Evolutionary conservation across 2,329 filamentous ascomycete species (phyloP).

Genomic region (Diaporthe sp.): DNA sequence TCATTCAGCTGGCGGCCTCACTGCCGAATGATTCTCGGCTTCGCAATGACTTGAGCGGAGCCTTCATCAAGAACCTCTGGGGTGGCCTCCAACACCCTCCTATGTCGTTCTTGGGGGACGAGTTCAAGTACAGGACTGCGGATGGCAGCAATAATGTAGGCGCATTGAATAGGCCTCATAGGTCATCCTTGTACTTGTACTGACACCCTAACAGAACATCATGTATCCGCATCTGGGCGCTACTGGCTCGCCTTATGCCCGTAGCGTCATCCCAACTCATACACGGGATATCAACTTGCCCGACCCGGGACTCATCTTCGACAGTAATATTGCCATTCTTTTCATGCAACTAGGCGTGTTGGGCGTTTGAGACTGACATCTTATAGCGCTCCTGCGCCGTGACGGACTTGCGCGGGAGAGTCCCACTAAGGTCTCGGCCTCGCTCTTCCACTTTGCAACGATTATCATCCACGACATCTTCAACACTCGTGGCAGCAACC

Average conservation of each 20-base stretch:
- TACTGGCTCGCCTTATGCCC: not conserved
- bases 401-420: not conserved
- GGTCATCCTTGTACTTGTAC: not conserved
- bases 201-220: not conserved
- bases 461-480: conserved; percentile 17
- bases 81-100: conserved; percentile 5
- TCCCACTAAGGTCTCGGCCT: conserved; percentile 5
- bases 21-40: conserved; percentile 11
- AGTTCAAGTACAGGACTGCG: conserved; percentile 1
- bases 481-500: not conserved
- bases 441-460: conserved; percentile 8
- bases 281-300: not conserved
- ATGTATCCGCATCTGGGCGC: conserved; percentile 1
- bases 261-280: not conserved
- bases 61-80: conserved; percentile 15
- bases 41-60: conserved; percentile 17
- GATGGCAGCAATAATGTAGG: conserved; percentile 5
- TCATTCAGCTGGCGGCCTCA: not conserved
- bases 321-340: not conserved
- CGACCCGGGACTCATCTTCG: conserved; percentile 13
- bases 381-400: not conserved
- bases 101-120: not conserved
- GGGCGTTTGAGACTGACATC: not conserved
- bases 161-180: not conserved
- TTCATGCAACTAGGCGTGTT: fast-evolving